Base-by-base conservation (phyloP, 2,329 filamentous ascomycete genomes). In the Botrytis tulipae region DNA sequence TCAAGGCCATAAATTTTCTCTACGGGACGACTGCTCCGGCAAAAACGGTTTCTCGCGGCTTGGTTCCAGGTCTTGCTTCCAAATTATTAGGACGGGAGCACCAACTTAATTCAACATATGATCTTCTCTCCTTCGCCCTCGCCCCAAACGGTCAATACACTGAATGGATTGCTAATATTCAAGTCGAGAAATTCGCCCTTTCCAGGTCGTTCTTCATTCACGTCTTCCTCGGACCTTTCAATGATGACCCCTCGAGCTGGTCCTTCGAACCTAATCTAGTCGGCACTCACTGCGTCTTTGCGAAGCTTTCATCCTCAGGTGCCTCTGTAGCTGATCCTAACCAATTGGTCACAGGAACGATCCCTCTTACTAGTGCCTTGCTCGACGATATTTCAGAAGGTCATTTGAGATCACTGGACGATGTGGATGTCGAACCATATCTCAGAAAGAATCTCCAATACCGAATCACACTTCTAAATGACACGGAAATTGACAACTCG, bases 91-190 rank as follows among this genome's bases (percentile, higher is more conserved):
- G 32, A 44, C 54, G 65, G 37, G 48, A 69, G 25, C 51, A 73
- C 51, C 40, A 70, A 69, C n/a, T 42, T 12, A 63, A 73, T 40
- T 37, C 70, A 10, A 67, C 70, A 32, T n/a, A 8, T 29, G n/a
- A 46, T n/a, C 61, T 72, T 29, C 40, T 63, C 29, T 18, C 3
- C 42, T 25, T 63, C 12, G 22, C 2, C 35, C 51, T 68, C 2
- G 20, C 81, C 82, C 29, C 22, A 18, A 44, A 46, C 20, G 68
- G 59, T 14, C 25, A 32, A 70, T 71, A 71, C 51, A 70, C 68
- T 12, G 87, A 95, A 77, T 95, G 92, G 88, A 85, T 90, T 37
- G 89, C 88, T 76, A 93, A 92, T 78, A 86, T 95, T 62, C 83
- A 84, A 25, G 88, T 90, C 35, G 84, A 86, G 71, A 91, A 89